phyloP scores from a whole-genome alignment of 495 filamentous ascomycete species.

The Xylaria grammica region DNA sequence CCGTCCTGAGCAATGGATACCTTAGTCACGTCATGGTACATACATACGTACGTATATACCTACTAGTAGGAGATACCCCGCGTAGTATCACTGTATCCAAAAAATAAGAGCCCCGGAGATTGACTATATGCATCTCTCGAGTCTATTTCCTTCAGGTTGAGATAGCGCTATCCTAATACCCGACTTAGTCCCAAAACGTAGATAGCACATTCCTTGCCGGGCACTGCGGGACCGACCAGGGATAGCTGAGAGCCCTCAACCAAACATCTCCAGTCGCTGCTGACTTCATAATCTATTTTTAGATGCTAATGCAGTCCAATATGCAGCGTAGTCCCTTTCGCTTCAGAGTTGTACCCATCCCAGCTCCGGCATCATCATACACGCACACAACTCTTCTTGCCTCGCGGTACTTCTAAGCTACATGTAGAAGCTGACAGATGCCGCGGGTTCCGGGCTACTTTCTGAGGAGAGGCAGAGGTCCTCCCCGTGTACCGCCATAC shows the following conservation, averaged over 20 bases:
- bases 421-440: constrained; percentile 10
- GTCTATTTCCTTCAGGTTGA: background rate
- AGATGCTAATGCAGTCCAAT: constrained; percentile 14
- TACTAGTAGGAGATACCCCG: too few relatives aligned
- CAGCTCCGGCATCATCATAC: constrained; percentile 6
- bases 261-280: constrained; percentile 11
- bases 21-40: too few relatives aligned
- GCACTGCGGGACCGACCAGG: background rate
- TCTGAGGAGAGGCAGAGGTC: constrained; percentile 11
- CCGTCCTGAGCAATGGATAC: too few relatives aligned
- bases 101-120: too few relatives aligned
- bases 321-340: background rate
- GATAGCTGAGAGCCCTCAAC: background rate
- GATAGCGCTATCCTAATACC: constrained; percentile 13
- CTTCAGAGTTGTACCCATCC: background rate
- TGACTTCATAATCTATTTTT: constrained; percentile 22
- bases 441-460: background rate
- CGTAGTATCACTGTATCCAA: too few relatives aligned
- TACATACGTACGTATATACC: background rate
- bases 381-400: constrained; percentile 19
- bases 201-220: too few relatives aligned
- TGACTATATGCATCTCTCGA: background rate
- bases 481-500: constrained; percentile 9
- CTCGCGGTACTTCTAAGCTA: constrained; percentile 23
- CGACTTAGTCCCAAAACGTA: too few relatives aligned